Base-by-base conservation (phyloP, 441 rosid genomes). In the Daphne laureola region DNA sequence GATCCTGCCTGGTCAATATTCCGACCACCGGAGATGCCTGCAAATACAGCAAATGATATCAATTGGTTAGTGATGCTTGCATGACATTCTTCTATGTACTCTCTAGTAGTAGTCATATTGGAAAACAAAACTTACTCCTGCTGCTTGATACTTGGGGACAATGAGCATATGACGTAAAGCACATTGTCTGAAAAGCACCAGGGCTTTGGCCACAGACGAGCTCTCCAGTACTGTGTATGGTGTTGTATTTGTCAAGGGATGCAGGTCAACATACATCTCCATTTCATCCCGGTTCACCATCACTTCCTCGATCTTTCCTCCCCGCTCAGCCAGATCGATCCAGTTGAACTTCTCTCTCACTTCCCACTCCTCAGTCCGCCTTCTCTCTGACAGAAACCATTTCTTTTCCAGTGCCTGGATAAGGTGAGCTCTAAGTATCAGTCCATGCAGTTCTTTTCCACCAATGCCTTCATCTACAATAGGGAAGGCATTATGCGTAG, bases 201-300 rank as follows among this genome's bases (percentile, higher is more conserved):
- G 54, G 41, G 98, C 96, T 69, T 87, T 90, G 8, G 90, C 96
- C 35, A 83, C 95, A 0, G 98, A 90, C 82, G 82, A 80, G 73
- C 80, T 81, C 55, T 87, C 92, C 65, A 83, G 69, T 58, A 87
- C 98, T 0, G 95, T 87, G 67, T 74, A 85, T 38, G 98, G 96
- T 15, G 95, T 85, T 13, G 92, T 77, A 53, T 91, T 91, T 51
- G 92, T 77, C 14, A 91, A 68, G 57, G 96, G 92, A 78, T 87
- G 98, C 68, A 91, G 70, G 68, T 91, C 98, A 35, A 80, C 71
- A 46, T 77, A 83, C 84, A 85, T 72, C 27, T 82, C 83, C 95
- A 85, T 85, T 76, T 85, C 96, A 47, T 72, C 67, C 16, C 81
- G 74, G 25, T 79, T 77, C 46, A 91, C 78, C 0, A 65, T 74